Evolutionary conservation across 768 basidiomycete species (phyloP).

Genomic region (Omphalotus guepiniiformis): DNA sequence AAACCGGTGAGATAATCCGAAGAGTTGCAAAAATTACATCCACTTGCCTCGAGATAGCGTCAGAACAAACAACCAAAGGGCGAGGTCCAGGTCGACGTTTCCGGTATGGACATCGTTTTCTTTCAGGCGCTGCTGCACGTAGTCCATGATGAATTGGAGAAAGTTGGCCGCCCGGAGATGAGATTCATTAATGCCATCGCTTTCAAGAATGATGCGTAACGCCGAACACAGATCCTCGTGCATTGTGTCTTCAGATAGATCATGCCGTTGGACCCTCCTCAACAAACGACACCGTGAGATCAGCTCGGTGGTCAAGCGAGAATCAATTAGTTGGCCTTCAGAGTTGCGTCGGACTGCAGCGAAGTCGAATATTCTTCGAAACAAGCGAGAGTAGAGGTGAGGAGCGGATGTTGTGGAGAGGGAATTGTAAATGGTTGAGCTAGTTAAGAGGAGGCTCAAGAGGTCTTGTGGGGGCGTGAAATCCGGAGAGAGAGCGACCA

Average conservation of each 20-base stretch:
- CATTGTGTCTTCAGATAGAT: conserved; percentile 26
- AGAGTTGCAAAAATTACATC: too few relatives aligned
- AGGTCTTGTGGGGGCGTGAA: conserved; percentile 38
- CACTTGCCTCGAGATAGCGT: conserved; percentile 30
- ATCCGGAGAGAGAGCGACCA: conserved; percentile 29
- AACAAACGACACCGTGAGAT: conserved; percentile 43
- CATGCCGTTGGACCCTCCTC: conserved; percentile 38
- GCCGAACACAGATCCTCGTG: conserved; percentile 52
- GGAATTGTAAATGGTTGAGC: conserved; percentile 36
- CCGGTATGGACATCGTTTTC: background rate
- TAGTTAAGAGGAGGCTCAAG: conserved; percentile 41
- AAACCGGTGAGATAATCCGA: background rate
- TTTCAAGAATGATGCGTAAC: conserved; percentile 60
- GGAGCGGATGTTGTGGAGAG: conserved; percentile 42
- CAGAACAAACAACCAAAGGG: conserved; percentile 29
- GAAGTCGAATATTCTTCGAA: conserved; percentile 45
- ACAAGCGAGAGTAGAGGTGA: conserved; percentile 55
- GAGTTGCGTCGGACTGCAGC: conserved; percentile 18
- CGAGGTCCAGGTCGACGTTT: background rate
- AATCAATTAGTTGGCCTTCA: conserved; percentile 28
- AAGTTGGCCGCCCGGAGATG: conserved; percentile 41
- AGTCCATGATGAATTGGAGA: conserved; percentile 30
- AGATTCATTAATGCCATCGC: conserved; percentile 40
- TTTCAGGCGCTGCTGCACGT: conserved; percentile 15
- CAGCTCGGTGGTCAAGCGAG: conserved; percentile 45